These are phyloP conservation scores for Nymphaea colorata DNA, from an alignment of 164 flowering plant species.

Conservation along the genomic window DNA sequence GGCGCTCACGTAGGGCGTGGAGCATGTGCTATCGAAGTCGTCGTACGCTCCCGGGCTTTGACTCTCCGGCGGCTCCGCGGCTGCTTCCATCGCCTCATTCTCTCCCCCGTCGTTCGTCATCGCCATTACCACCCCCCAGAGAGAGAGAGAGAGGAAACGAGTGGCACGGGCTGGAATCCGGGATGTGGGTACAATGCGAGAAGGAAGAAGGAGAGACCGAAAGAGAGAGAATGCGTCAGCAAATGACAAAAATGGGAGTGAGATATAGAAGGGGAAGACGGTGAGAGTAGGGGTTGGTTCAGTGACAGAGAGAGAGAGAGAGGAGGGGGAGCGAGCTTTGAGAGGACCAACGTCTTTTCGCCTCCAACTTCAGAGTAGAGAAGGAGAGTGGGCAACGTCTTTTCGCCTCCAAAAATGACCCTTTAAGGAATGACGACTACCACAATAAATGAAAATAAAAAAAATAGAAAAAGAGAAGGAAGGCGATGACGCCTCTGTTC, in stretches of 20 bases:
- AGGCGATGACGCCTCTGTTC: too few species aligned
- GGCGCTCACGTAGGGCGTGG: constrained; percentile 63
- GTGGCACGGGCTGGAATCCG: too few species aligned
- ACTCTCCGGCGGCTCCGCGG: neutral
- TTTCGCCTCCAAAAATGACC: too few species aligned
- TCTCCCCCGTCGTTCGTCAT: neutral
- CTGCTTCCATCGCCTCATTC: too few species aligned
- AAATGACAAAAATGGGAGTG: too few species aligned
- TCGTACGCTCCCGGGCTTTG: neutral
- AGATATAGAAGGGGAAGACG: too few species aligned
- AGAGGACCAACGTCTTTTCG: neutral
- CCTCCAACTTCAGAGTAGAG: neutral
- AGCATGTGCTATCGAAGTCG: constrained; percentile 37
- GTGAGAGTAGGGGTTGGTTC: too few species aligned
- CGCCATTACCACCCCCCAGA: neutral
- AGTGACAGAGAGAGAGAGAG: neutral
- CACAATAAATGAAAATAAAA: too few species aligned
- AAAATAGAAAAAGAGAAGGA: too few species aligned
- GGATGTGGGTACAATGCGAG: neutral
- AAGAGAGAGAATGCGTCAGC: neutral
- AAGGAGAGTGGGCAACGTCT: too few species aligned
- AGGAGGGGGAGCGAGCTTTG: neutral
- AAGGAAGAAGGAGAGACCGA: neutral
- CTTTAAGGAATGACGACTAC: too few species aligned
- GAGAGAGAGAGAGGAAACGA: neutral